Evolutionary conservation across 208 protist genomes (phyloP), one percentile per base, ranked within the genome.

Genomic region (Acanthamoeba royreba): DNA sequence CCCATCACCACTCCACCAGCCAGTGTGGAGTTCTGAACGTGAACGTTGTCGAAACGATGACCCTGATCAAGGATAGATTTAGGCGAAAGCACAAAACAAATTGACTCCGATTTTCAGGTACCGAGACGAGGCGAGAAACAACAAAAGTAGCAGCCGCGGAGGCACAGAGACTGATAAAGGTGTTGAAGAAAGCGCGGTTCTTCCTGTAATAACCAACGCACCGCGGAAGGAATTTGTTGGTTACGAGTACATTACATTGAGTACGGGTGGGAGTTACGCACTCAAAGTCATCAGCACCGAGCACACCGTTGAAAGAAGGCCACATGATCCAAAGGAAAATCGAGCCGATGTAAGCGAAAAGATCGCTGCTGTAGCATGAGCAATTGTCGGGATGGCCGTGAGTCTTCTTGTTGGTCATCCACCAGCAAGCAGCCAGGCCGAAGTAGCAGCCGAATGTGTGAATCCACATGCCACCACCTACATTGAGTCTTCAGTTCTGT

Each of bases 371-470:
- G 74, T 93, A 93, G 42, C 43, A 43, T 19, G 88, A 49, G 49
- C 35, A 93, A 43, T 94, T 94, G 81, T 94, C 85, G 45, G 88
- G 49, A n/a, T 63, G 88, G 25, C 88, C 53, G 42, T 63, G 52
- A 38, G 88, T 45, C 61, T 85, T 85, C 28, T 42, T 53, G 38
- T 28, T 53, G n/a, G 92, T 94, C 86, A 92, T 52, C 46, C 93
- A 85, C 40, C 47, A 85, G 46, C 28, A 58, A 19, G 35, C 87
- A 5, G 90, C 87, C 13, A 95, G 38, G 25, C 94, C 94, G 69
- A 95, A 95, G 90, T 89, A 95, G 63, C 79, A 88, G 15, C 94
- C 94, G 46, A 95, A 95, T 4, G 83, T 85, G 79, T 95, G 94
- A 33, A 95, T 93, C 15, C 38, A 53, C 61, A 94, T 94, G 40